Base-by-base conservation (phyloP, 2,329 filamentous ascomycete genomes). In the Lachnum nothofagi region DNA sequence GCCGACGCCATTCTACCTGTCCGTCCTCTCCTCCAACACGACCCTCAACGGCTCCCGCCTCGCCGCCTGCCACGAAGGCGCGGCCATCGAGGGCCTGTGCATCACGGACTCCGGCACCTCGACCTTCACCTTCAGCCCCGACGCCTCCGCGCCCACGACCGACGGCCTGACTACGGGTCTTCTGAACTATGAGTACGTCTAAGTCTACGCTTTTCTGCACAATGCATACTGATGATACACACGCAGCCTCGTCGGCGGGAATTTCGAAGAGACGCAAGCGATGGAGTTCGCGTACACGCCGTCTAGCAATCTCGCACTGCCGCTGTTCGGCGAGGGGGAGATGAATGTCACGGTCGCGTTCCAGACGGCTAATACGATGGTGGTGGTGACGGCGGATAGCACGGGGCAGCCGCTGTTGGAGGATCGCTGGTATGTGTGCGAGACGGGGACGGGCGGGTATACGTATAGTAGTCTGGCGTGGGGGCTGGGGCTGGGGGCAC, bases 21-120 rank as follows among this genome's bases (percentile, higher is more conserved):
- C 68, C 37, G 50, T 74, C 33, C 44, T 61, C 27, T 72, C 71
- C 19, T 42, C 60, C 1, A 68, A 73, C 49, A 52, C 57, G 4
- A 63, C 65, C 2, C 53, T 69, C 45, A 66, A 74, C 42, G 68
- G 68, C 46, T 40, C 60, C 10, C 61, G 64, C 5, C 66, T 76
- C 14, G 58, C 57, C 4, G 59, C 73, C 47, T 76, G 73, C 61
- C 73, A 75, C 57, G 65, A 68, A 50, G 73, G 73, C 24, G 73
- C 73, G 17, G 73, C 67, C 4, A 72, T 75, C 45, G 72, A 75
- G 57, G 67, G 63, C 9, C 68, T 75, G 46, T 75, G 73, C 53
- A 52, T 71, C 16, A n/a, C n/a, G n/a, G n/a, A n/a, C n/a, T n/a
- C n/a, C 14, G 34, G 52, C 55, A 31, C 59, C 51, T 42, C 51